These are phyloP conservation scores for Tolypocladium album DNA, from an alignment of 2,329 filamentous ascomycete species.

Conservation along the genomic window DNA sequence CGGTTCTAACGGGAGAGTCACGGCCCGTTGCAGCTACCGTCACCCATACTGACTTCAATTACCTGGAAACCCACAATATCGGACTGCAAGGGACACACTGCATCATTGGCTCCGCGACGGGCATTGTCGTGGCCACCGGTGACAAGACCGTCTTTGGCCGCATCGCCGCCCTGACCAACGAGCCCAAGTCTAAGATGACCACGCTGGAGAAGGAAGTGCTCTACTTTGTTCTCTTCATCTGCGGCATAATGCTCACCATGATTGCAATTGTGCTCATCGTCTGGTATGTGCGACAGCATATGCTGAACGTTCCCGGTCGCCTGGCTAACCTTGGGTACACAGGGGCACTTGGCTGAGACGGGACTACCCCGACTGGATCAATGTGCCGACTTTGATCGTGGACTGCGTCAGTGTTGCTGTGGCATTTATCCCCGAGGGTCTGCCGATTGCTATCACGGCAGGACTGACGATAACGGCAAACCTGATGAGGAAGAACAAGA, in stretches of 20 bases:
- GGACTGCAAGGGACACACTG: conserved; percentile 74
- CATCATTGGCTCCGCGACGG: conserved; percentile 54
- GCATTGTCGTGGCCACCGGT: conserved; percentile 61
- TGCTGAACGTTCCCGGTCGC: not conserved
- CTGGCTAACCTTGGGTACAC: not conserved
- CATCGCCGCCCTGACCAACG: conserved; percentile 61
- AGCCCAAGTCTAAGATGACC: conserved; percentile 56
- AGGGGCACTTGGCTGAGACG: conserved; percentile 62
- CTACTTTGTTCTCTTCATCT: conserved; percentile 62
- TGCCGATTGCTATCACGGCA: conserved; percentile 59
- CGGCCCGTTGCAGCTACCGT: conserved; percentile 51
- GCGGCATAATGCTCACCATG: conserved; percentile 54
- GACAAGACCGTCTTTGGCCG: conserved; percentile 66
- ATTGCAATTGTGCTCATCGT: conserved; percentile 54
- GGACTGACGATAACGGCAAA: conserved; percentile 68
- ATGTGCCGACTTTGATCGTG: conserved; percentile 61
- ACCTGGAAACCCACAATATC: conserved; percentile 66
- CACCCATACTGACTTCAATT: conserved; percentile 60
- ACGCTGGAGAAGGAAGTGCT: conserved; percentile 63
- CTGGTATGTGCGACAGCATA: conserved; percentile 37
- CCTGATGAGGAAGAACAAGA: conserved; percentile 65
- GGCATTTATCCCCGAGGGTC: conserved; percentile 65
- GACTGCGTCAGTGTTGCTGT: conserved; percentile 62
- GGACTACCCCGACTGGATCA: conserved; percentile 59
- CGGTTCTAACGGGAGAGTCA: conserved; percentile 61